Evolutionary conservation across 306 rosid species (phyloP), one percentile per base, ranked within the genome.

Genomic region (Cucurbita maxima): DNA sequence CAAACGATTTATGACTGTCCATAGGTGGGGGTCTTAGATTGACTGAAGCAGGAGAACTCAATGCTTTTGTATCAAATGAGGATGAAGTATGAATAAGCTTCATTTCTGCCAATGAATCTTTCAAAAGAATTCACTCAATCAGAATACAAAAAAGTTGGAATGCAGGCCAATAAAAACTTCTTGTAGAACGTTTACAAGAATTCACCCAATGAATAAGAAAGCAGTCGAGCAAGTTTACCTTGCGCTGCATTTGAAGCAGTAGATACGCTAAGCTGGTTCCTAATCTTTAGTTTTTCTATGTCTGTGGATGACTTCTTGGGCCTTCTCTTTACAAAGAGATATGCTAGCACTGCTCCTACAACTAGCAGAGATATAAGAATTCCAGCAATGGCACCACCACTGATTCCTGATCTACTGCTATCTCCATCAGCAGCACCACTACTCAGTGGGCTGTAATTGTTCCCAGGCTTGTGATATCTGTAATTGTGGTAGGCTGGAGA

Each of bases 11-110:
- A 63, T 58, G 81, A 55, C 92, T 95, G 67, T 92, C 97, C 43
- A 87, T 75, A n/a, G 99, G 99, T 75, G 99, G 99, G 61, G 99
- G 97, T 79, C 82, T 95, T 78, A 95, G 89, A 81, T 79, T 91
- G 80, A 89, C 79, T 55, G 88, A 2, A 45, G 84, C 81, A 25
- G 88, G 53, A 59, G 88, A 30, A 64, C 86, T 90, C 78, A 88
- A 89, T 43, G 91, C 73, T 83, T 89, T 91, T 38, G 76, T n/a
- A 73, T 90, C 86, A 78, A 85, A 47, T 22, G 85, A 62, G 20
- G 89, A 66, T 8, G 96, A 76, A 75, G 86, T 45, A 78, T 86
- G 90, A 64, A 76, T 57, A 12, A 90, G 82, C 83, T 95, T 91
- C 85, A 83, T 76, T 83, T 84, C 99, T 94, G 89, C 83, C 82